Base-by-base conservation (phyloP, 805 yeast genomes). In the Candida taoyuanica region DNA sequence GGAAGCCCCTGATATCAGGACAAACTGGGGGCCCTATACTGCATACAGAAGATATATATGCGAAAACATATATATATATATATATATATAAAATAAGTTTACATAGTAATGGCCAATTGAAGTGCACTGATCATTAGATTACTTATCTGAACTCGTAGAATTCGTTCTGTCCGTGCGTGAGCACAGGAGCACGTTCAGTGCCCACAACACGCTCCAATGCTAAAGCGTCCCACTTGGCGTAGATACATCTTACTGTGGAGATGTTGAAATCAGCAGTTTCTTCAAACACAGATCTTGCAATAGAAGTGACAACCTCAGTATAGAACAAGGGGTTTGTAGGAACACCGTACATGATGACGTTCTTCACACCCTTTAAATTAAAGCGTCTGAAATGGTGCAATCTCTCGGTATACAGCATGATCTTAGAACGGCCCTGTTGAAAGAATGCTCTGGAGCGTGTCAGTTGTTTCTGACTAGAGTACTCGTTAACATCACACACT, bases 391-490 rank as follows among this genome's bases (percentile, higher is more conserved):
- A 93, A 56, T 86, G 93, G 60, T 93, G 98, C 57, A 91, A 67
- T 70, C 98, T 81, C 54, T 91, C 98, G 0, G 97, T 85, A 62
- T 91, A 91, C n/a, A 93, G 62, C 65, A 93, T 58, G 19, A 91
- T 71, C 52, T 84, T 81, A 21, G 68, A 64, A 39, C 79, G 71
- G 3, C 78, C 76, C 29, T 75, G 70, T 23, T 73, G 75, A 56
- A 93, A 93, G 27, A 71, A 63, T 7, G 85, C 72, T 48, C 98
- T 71, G 15, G 80, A 75, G 33, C 86, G 70, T 1, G 87, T 76
- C 24, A 86, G 58, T 40, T 83, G 81, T n/a, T 83, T 68, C 46
- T 77, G 83, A 2, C 76, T 61, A 2, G 94, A 72, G 62, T 93
- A 93, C 62, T 93, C 98, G 57, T 89, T 87, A 32, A 86, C 68